phyloP scores from a whole-genome alignment of 768 basidiomycete species.

The Hebeloma cylindrosporum region DNA sequence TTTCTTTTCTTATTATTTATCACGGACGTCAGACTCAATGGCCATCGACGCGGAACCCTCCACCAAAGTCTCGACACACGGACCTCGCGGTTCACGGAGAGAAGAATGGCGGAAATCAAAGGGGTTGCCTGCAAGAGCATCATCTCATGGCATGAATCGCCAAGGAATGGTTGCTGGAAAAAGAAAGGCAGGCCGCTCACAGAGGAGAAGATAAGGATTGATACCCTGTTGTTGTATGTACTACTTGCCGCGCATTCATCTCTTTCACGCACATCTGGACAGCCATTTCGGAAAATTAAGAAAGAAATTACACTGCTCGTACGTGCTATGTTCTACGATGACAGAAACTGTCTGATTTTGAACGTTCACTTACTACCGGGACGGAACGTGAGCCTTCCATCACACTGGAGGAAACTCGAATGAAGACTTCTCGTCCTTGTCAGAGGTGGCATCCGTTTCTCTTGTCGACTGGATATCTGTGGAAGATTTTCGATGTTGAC shows the following conservation, averaged over 20 bases:
- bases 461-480: slow-evolving; percentile 28
- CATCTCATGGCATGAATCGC: slow-evolving; percentile 58
- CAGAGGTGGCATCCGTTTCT: slow-evolving; percentile 27
- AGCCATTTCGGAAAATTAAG: background rate
- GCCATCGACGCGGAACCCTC: slow-evolving; percentile 45
- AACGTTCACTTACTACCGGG: no score
- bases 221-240: slow-evolving; percentile 20
- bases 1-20: slow-evolving; percentile 18
- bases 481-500: slow-evolving; percentile 23
- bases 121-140: slow-evolving; percentile 57
- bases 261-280: slow-evolving; percentile 4
- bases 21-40: slow-evolving; percentile 46
- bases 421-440: slow-evolving; percentile 30
- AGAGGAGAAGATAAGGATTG: slow-evolving; percentile 59
- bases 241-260: slow-evolving; percentile 3
- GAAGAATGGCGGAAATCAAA: slow-evolving; percentile 85
- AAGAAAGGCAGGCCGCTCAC: slow-evolving; percentile 68
- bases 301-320: no score
- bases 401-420: slow-evolving; percentile 26
- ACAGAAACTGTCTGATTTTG: no score
- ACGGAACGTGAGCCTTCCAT: no score
- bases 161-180: slow-evolving; percentile 62
- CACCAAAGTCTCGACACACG: slow-evolving; percentile 73
- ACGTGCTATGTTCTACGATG: no score
- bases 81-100: slow-evolving; percentile 70